phyloP scores from a whole-genome alignment of 129 eudicot species.

The Ambrosia trifida region DNA sequence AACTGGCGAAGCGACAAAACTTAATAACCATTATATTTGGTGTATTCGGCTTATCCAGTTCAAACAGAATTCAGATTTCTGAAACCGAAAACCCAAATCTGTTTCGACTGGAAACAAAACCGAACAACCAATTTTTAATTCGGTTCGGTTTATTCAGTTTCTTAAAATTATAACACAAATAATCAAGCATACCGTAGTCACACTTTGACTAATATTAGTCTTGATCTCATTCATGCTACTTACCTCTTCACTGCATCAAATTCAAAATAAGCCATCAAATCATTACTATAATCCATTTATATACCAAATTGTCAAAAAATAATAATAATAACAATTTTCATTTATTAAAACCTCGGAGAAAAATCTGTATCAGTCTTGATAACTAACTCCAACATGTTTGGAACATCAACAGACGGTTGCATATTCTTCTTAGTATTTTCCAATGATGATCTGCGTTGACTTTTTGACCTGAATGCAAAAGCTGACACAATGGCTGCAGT shows the following conservation, averaged over 20 bases:
- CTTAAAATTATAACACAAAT: background rate
- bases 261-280: background rate
- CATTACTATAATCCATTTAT: background rate
- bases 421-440: constrained; percentile 14
- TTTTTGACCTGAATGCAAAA: constrained; percentile 24
- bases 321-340: background rate
- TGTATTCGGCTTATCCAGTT: too few relatives aligned
- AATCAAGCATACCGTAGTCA: constrained; percentile 33
- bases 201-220: constrained; percentile 13
- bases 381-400: constrained; percentile 20
- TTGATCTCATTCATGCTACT: constrained; percentile 27
- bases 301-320: background rate
- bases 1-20: too few relatives aligned
- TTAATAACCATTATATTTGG: too few relatives aligned
- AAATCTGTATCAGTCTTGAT: constrained; percentile 15
- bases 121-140: too few relatives aligned
- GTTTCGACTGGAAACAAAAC: too few relatives aligned
- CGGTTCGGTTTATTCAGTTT: too few relatives aligned
- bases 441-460: constrained; percentile 29
- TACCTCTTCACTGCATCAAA: constrained; percentile 30
- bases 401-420: constrained; percentile 8
- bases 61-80: too few relatives aligned
- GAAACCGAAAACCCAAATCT: too few relatives aligned
- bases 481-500: constrained; percentile 50
- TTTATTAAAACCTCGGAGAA: constrained; percentile 36